phyloP scores from a whole-genome alignment of 208 protist genomes.

The Trypanosoma caninum region DNA sequence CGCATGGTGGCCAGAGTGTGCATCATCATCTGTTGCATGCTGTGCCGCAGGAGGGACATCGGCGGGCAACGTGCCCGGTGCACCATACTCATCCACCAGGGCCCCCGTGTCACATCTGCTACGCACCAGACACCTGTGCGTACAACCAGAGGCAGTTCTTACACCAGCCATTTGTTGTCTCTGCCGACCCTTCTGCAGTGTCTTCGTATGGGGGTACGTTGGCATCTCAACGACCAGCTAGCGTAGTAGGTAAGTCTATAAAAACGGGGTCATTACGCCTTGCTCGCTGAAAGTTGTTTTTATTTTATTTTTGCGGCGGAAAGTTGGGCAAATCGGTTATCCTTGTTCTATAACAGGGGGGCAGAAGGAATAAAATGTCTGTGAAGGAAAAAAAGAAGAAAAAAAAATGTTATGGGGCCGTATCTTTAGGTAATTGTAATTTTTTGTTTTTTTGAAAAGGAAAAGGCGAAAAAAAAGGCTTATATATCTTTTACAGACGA shows the following conservation, averaged over 20 bases:
- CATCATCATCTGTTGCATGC: neutral
- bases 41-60: neutral
- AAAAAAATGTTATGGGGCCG: neutral
- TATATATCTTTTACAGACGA: no score
- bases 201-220: constrained; percentile 24
- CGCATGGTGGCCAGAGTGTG: neutral
- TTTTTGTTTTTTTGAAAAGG: neutral
- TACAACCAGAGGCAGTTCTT: constrained; percentile 17
- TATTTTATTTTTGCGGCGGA: neutral
- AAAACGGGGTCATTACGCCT: neutral
- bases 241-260: neutral
- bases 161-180: constrained; percentile 67
- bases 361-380: neutral
- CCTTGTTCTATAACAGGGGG: neutral
- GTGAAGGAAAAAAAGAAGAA: neutral
- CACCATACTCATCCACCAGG: constrained; percentile 32
- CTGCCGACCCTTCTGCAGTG: constrained; percentile 32
- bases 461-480: no score
- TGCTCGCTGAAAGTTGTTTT: neutral
- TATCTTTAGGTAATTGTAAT: neutral
- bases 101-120: constrained; percentile 72
- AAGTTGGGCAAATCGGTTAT: no score
- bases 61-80: constrained; percentile 29
- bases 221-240: constrained; percentile 3
- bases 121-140: constrained; percentile 38